Evolutionary conservation across 2,329 filamentous ascomycete species (phyloP), one percentile per base, ranked within the genome.

Genomic region (Neonectria magnoliae): DNA sequence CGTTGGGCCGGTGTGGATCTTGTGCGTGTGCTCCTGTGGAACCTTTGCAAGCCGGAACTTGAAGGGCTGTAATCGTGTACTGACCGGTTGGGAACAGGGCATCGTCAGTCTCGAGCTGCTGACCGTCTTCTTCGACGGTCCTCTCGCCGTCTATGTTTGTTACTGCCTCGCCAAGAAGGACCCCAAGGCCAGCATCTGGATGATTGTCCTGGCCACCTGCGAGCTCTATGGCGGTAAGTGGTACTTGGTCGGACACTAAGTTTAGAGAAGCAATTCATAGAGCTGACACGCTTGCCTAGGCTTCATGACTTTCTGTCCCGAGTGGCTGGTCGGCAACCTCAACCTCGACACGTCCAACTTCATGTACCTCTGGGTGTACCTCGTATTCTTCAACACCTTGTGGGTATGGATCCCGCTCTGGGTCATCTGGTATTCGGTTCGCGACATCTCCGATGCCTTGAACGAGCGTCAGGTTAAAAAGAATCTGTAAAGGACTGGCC

Each of bases 231-330:
- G 89, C 68, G 87, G 85, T 86, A 73, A 61, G 82, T 75, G 9
- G 16, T 4, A 1, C 13, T 3, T 8, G 6, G 22, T 25, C 11
- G 4, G 9, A 5, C 10, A 48, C 14, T 31, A n/a, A 22, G 38
- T 14, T 13, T 5, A 11, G 25, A 27, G 5, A 18, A 16, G 33
- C 20, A 47, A 47, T 42, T 1, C 6, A 20, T 29, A 7, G 36
- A 66, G 50, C 8, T 22, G 13, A 31, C 22, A 48, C 11, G 14
- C 33, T 10, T 14, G 36, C 18, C n/a, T 42, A 88, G 87, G 89
- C 18, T 91, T 89, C 79, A 91, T 91, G 86, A 91, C 89, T 0
- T 91, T 91, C 75, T 88, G 86, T 77, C 89, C 89, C 13, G 89
- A 91, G 78, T 91, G 89, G 89, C 79, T 91, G 13, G 86, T 84